Percentiles rank a stretch among this genome's conserved stretches.
These are phyloP conservation scores for Fomitopsis pulvina DNA, from an alignment of 768 basidiomycete genomes.

Conservation along the genomic window DNA sequence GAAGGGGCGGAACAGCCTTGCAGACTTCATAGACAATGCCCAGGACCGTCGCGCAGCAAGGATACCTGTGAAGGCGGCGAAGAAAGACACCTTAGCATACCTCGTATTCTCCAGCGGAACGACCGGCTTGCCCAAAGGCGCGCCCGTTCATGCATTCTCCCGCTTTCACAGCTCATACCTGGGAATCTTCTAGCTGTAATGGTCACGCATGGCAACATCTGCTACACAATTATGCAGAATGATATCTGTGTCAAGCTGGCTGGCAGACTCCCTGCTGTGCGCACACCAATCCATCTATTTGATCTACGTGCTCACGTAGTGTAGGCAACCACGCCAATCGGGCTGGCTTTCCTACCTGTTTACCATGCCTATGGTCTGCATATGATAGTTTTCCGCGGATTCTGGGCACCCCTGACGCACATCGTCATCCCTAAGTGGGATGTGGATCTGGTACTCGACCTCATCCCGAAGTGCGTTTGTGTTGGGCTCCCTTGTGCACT, in stretches of 20 bases:
- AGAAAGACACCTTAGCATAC: constrained; percentile 54
- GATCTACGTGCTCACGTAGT: neutral
- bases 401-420: constrained; percentile 38
- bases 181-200: constrained; percentile 18
- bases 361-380: constrained; percentile 66
- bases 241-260: neutral
- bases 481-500: neutral
- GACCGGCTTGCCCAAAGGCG: constrained; percentile 70
- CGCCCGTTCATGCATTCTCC: neutral
- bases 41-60: constrained; percentile 31
- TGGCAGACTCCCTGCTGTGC: neutral
- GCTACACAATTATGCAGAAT: constrained; percentile 12
- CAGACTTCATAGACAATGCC: constrained; percentile 36
- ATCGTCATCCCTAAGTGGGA: constrained; percentile 61
- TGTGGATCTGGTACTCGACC: constrained; percentile 39
- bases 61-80: constrained; percentile 38
- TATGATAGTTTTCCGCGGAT: constrained; percentile 39
- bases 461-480: constrained; percentile 50
- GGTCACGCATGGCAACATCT: constrained; percentile 21
- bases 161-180: neutral
- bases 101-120: constrained; percentile 76
- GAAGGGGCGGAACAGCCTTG: constrained; percentile 37
- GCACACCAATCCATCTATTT: neutral
- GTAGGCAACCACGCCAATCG: constrained; percentile 29
- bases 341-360: constrained; percentile 57